A percentile compares a stretch with the other conserved stretches of the same genome.
phyloP scores from a whole-genome alignment of 345 rosid genomes.

The Geranium brycei region DNA sequence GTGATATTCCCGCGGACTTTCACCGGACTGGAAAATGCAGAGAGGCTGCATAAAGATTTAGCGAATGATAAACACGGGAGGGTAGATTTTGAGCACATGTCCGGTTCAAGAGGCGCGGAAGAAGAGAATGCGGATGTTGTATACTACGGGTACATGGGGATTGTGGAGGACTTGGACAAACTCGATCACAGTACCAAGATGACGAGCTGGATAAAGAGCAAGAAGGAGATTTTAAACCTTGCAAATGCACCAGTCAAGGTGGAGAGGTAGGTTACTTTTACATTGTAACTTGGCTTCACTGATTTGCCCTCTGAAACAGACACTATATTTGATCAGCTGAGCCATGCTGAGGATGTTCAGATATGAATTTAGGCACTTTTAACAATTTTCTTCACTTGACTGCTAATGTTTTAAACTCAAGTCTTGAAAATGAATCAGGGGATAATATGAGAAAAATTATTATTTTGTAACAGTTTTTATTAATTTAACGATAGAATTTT shows the following conservation, averaged over 20 bases:
- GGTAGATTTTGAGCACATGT: conserved; percentile 21
- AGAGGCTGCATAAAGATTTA: conserved; percentile 33
- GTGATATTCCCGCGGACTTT: conserved; percentile 40
- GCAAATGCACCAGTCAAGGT: conserved; percentile 44
- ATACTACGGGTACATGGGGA: conserved; percentile 39
- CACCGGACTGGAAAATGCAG: conserved; percentile 34
- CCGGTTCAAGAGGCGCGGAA: conserved; percentile 9
- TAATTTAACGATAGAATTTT: too few relatives aligned
- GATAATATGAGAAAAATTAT: too few relatives aligned
- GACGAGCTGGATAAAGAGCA: conserved; percentile 31
- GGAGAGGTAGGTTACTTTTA: conserved; percentile 11
- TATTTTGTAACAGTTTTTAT: too few relatives aligned
- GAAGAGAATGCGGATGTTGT: conserved; percentile 28
- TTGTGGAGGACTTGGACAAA: conserved; percentile 44
- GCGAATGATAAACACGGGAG: conserved; percentile 31
- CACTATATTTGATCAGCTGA: too few relatives aligned
- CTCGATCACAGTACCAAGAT: conserved; percentile 39
- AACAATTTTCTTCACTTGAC: too few relatives aligned
- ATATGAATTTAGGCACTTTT: too few relatives aligned
- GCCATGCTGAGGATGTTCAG: too few relatives aligned
- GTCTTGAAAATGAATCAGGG: too few relatives aligned
- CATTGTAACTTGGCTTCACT: too few relatives aligned
- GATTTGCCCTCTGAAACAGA: too few relatives aligned
- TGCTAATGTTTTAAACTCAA: too few relatives aligned
- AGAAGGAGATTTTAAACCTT: conserved; percentile 43